Conservation (phyloP, 306 rosid species). For the Sicyos edulis region DNA sequence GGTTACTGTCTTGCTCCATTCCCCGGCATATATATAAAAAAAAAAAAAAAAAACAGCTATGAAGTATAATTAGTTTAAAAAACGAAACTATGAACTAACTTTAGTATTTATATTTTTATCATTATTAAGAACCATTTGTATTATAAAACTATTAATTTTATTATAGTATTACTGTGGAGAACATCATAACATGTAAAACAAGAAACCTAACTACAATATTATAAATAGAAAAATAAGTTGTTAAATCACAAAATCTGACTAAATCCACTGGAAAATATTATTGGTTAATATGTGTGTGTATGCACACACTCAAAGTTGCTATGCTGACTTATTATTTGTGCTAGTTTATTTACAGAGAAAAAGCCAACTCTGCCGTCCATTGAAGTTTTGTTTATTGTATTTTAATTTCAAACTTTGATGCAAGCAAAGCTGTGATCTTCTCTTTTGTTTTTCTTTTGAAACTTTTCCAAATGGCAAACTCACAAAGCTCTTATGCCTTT, state of each 20-base stretch:
- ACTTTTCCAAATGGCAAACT: conserved; percentile 16
- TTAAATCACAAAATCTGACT: conserved; percentile 1
- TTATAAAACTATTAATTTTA: too few species aligned
- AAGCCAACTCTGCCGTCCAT: conserved; percentile 10
- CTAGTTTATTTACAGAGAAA: too few species aligned
- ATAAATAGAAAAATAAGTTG: not conserved
- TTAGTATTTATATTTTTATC: not conserved
- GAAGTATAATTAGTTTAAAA: too few species aligned
- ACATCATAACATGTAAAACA: not conserved
- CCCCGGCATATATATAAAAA: not conserved
- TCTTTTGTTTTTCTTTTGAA: conserved; percentile 17
- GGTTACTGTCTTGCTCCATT: not conserved
- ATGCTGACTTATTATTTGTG: not conserved
- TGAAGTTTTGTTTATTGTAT: not conserved
- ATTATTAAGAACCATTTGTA: not conserved
- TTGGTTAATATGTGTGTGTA: not conserved
- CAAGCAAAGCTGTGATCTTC: conserved; percentile 1
- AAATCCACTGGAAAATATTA: not conserved
- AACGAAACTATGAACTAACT: not conserved
- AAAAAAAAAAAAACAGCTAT: not conserved
- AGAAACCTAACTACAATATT: not conserved
- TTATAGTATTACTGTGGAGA: not conserved
- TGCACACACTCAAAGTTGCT: too few species aligned
- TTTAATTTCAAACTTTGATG: not conserved
- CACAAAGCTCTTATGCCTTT: not conserved